These are phyloP conservation scores for Aspergillus steynii DNA, from an alignment of 495 filamentous ascomycete genomes.

Conservation along the genomic window DNA sequence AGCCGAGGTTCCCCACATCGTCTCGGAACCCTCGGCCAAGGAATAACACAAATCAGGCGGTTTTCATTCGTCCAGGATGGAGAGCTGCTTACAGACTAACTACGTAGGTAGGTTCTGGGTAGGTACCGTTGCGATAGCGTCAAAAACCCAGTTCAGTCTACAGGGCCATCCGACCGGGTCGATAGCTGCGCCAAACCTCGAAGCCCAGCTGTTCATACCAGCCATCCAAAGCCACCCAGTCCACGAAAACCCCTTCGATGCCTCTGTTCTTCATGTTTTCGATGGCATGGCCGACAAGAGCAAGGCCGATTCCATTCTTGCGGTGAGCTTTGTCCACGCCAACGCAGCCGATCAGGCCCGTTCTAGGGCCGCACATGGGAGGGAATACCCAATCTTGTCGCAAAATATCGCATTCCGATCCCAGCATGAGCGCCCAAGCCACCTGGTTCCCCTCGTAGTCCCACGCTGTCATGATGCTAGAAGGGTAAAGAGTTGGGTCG, in stretches of 20 bases:
- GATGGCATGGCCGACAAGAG: conserved; percentile 49
- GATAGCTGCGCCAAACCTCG: conserved; percentile 44
- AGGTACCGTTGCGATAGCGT: too few relatives aligned
- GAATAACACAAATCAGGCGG: background rate
- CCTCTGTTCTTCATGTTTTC: conserved; percentile 50
- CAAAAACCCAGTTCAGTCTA: background rate
- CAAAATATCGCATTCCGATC: conserved; percentile 29
- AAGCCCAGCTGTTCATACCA: conserved; percentile 55
- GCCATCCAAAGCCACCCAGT: conserved; percentile 50
- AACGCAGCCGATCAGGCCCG: conserved; percentile 52
- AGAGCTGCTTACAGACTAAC: background rate
- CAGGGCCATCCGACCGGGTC: conserved; percentile 30
- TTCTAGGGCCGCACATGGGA: conserved; percentile 43
- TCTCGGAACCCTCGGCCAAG: background rate
- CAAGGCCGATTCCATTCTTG: conserved; percentile 46
- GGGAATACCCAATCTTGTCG: conserved; percentile 48
- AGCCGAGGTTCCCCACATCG: background rate
- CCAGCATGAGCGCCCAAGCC: conserved; percentile 53
- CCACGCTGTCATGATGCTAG: conserved; percentile 48
- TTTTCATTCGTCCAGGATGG: background rate
- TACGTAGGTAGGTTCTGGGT: too few relatives aligned
- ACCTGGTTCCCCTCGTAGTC: conserved; percentile 42
- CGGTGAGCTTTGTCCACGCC: conserved; percentile 45
- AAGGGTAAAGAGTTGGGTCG: conserved; percentile 38
- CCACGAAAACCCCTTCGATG: conserved; percentile 50